Base-by-base conservation (phyloP, 2,329 filamentous ascomycete genomes). In the Dactylonectria estremocensis region DNA sequence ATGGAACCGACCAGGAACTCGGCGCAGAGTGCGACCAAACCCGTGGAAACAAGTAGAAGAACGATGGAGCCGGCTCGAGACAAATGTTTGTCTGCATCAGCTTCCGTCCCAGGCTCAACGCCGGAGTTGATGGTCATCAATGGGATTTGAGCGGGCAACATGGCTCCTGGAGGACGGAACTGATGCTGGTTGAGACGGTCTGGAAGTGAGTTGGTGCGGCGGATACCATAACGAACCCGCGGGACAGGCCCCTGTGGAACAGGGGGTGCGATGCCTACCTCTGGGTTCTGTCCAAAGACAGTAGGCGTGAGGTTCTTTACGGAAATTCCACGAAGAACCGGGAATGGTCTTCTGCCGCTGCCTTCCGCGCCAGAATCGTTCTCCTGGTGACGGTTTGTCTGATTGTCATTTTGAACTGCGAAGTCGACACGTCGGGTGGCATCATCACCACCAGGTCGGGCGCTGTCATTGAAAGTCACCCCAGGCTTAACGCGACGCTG, bases 121-220 rank as follows among this genome's bases (percentile, higher is more conserved):
- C 76, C 76, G 13, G 69, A 78, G 7, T 76, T 77, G 6, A 85
- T 65, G 0, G 80, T 76, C 1, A 79, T 78, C 5, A 83, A 73
- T 0, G 86, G 83, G 13, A 86, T 75, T 61, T 85, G 83, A 16
- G 85, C 79, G 1, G 86, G 85, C 46, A 87, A 78, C 81, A 88
- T 82, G 35, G 83, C 82, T 6, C 87, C 86, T 1, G 87, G 85
- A 1, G 86, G 76, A 4, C 87, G 85, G 37, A 83, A 72, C 22
- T 83, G 78, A n/a, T 53, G 31, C 61, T 83, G 81, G 67, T 88
- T 89, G 9, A 94, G 85, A 18, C 91, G 88, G 73, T 92, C 91
- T 0, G 93, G 93, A 2, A 95, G 85, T 1, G 93, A 95, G 77
- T 89, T 93, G 20, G 92, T 93, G 61, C 93, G 88, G 63, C 92